Conservation (phyloP, 768 basidiomycete genomes). For the Auricularia cornea region DNA sequence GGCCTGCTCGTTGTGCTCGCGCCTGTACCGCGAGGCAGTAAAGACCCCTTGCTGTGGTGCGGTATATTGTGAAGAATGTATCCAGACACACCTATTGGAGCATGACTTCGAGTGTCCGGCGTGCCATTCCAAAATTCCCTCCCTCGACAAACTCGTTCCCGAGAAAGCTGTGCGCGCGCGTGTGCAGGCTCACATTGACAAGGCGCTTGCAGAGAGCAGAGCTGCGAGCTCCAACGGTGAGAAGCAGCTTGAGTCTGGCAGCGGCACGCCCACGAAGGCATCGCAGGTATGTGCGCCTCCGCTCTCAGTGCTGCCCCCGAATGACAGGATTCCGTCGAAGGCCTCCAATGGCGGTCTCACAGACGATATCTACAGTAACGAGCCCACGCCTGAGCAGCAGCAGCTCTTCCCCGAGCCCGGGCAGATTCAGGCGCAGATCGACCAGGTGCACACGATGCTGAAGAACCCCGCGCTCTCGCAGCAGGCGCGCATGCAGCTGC, state of each 20-base stretch:
- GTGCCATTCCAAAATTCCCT: conserved; percentile 80
- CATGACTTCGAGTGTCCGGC: conserved; percentile 91
- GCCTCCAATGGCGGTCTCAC: neutral
- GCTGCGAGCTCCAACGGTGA: conserved; percentile 57
- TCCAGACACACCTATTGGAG: conserved; percentile 88
- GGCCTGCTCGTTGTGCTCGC: conserved; percentile 85
- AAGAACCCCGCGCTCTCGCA: conserved; percentile 67
- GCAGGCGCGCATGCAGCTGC: conserved; percentile 68
- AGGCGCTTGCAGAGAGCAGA: conserved; percentile 44
- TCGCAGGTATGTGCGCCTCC: conserved; percentile 11
- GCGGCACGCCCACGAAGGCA: conserved; percentile 3
- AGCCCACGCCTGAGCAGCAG: conserved; percentile 21
- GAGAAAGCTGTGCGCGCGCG: conserved; percentile 75
- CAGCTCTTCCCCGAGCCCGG: conserved; percentile 71
- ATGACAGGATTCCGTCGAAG: neutral
- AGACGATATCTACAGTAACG: neutral
- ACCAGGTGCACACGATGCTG: conserved; percentile 71
- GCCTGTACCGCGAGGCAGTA: conserved; percentile 88
- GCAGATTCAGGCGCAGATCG: conserved; percentile 76
- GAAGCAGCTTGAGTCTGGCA: conserved; percentile 15
- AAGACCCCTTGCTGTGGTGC: conserved; percentile 93
- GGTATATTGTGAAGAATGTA: conserved; percentile 93
- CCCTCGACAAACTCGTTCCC: conserved; percentile 74
- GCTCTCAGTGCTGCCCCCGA: conserved; percentile 6
- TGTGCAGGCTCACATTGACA: conserved; percentile 77